These are phyloP conservation scores for Ilyonectria robusta DNA, from an alignment of 2,329 filamentous ascomycete species.

Conservation along the genomic window DNA sequence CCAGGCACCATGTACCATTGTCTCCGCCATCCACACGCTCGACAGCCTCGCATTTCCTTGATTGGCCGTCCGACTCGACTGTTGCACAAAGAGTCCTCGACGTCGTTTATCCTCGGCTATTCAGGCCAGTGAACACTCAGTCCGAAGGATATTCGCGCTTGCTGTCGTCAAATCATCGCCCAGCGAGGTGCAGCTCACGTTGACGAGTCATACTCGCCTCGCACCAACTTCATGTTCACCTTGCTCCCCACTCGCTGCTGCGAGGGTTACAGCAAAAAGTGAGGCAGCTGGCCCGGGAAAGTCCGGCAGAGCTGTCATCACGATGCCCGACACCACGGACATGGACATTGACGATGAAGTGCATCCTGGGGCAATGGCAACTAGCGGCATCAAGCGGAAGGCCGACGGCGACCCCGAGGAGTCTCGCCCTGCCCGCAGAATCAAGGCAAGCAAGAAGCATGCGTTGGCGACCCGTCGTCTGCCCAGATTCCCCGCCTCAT, in stretches of 20 bases:
- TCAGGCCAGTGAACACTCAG: neutral
- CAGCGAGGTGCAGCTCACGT: slow-evolving; percentile 15
- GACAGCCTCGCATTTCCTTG: slow-evolving; percentile 9
- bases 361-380: slow-evolving; percentile 21
- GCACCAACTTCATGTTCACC: slow-evolving; percentile 10
- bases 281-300: slow-evolving; percentile 12
- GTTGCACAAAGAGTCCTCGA: neutral
- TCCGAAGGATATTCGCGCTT: slow-evolving; percentile 10
- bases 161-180: slow-evolving; percentile 4
- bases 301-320: slow-evolving; percentile 1
- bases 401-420: slow-evolving; percentile 56
- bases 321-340: slow-evolving; percentile 61
- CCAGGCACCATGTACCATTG: neutral
- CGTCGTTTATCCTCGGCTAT: slow-evolving; percentile 9
- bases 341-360: slow-evolving; percentile 50
- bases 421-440: slow-evolving; percentile 61
- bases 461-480: slow-evolving; percentile 2
- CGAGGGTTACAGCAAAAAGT: slow-evolving; percentile 10
- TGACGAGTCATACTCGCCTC: slow-evolving; percentile 12
- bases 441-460: slow-evolving; percentile 58
- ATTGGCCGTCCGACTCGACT: slow-evolving; percentile 5
- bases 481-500: slow-evolving; percentile 15
- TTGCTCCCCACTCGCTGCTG: slow-evolving; percentile 1
- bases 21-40: slow-evolving; percentile 1
- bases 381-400: slow-evolving; percentile 64